Conservation (phyloP, 768 basidiomycete genomes). For the Pulveroboletus ravenelii region DNA sequence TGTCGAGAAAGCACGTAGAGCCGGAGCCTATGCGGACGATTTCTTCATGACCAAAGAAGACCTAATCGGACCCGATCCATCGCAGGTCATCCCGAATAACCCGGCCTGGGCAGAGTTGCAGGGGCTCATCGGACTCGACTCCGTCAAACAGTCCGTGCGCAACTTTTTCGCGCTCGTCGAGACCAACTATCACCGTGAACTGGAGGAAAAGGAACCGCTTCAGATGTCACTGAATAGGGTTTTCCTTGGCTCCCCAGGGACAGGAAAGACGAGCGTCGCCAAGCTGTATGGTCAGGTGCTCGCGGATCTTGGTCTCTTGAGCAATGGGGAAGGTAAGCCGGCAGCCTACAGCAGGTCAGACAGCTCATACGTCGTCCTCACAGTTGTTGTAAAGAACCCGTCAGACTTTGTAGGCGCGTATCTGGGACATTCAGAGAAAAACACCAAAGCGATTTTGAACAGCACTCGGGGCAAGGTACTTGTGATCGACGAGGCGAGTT, state of each 20-base stretch:
- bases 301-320: constrained; percentile 57
- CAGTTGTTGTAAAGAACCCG: constrained; percentile 65
- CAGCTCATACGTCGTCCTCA: neutral
- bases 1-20: constrained; percentile 36
- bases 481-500: constrained; percentile 60
- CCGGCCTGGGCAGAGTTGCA: constrained; percentile 50
- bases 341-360: neutral
- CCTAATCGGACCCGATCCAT: constrained; percentile 62
- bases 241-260: constrained; percentile 65
- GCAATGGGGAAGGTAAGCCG: constrained; percentile 60
- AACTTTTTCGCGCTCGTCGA: constrained; percentile 43
- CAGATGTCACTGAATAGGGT: constrained; percentile 57
- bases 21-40: constrained; percentile 42
- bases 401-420: constrained; percentile 60
- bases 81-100: constrained; percentile 41
- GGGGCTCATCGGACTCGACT: constrained; percentile 46
- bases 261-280: constrained; percentile 69
- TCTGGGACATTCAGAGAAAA: constrained; percentile 56
- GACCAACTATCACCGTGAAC: constrained; percentile 57
- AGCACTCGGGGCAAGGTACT: constrained; percentile 61
- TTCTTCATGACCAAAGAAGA: constrained; percentile 50
- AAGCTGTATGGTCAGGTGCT: constrained; percentile 63
- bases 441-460: constrained; percentile 60
- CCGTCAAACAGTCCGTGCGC: constrained; percentile 52
- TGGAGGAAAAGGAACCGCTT: constrained; percentile 49